These are phyloP conservation scores for Leishmania amazonensis DNA, from an alignment of 208 protist species.

Conservation along the genomic window DNA sequence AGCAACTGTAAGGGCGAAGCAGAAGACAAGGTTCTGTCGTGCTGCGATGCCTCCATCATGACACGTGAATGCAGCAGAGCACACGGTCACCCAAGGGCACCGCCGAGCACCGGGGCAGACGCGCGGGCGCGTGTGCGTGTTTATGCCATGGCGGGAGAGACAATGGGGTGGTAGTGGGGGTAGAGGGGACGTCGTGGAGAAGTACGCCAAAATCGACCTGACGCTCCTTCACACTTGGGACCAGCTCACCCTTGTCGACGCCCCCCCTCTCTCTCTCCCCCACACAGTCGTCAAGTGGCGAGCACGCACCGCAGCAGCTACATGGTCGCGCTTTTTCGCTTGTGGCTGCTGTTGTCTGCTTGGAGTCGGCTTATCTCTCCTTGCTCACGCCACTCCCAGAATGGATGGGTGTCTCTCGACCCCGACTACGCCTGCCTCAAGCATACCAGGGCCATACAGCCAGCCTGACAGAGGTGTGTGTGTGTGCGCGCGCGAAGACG, in stretches of 20 bases:
- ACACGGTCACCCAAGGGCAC: not conserved
- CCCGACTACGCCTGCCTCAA: too few species aligned
- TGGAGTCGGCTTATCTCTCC: not conserved
- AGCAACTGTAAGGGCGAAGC: not conserved
- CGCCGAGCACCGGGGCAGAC: not conserved
- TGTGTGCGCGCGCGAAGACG: too few species aligned
- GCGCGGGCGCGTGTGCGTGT: not conserved
- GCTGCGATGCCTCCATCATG: not conserved
- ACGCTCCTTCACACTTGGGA: not conserved
- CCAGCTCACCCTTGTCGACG: not conserved
- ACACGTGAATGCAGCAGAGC: not conserved
- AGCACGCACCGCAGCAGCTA: not conserved
- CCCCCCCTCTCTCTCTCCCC: too few species aligned
- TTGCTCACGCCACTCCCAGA: not conserved
- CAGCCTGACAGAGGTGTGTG: too few species aligned
- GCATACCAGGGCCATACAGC: too few species aligned
- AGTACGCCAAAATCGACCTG: not conserved
- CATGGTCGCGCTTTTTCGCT: not conserved
- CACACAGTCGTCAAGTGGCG: not conserved
- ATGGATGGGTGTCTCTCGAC: too few species aligned
- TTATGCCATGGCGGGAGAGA: not conserved
- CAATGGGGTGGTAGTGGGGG: too few species aligned
- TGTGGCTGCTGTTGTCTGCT: not conserved
- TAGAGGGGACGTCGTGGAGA: not conserved
- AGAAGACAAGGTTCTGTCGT: not conserved